Evolutionary conservation across 495 filamentous ascomycete genomes (phyloP), one percentile per base, ranked within the genome.

Genomic region (Ascobolus immersus): DNA sequence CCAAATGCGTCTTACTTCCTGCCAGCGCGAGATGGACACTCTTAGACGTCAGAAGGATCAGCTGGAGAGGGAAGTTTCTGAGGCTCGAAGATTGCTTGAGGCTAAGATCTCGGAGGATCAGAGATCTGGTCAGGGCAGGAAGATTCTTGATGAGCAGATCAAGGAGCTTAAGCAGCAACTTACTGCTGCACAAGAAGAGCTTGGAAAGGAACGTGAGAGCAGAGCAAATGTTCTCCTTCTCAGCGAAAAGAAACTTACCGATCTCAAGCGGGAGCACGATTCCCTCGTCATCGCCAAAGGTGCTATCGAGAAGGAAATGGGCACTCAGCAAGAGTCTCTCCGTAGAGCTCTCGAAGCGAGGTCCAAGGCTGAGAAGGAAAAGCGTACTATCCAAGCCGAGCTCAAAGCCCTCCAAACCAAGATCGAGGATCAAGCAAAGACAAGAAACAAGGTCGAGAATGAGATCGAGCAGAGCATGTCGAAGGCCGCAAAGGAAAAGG

Each of bases 281-380:
- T 63, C 64, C n/a, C 60, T 96, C 10, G 91, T 90, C 41, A 79
- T 91, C 23, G 73, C 82, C 4, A 96, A 96, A 53, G 92, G 93
- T 43, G 86, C 64, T 24, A 93, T 96, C 35, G 86, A 96, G 50
- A 93, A 92, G 52, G 89, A 94, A 52, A 79, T 96, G 54, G 94
- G 93, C 49, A 69, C 75, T n/a, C 86, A 94, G 44, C 82, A 93
- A 51, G 86, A 96, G 48, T 76, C 75, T 10, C 67, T 93, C 28
- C 75, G 86, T 14, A 75, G 86, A 13, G 74, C 82, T 6, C 76
- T 75, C 25, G 80, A 90, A 52, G 73, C 72, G 19, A 66, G 79
- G 8, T 55, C 71, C 7, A 59, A 64, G 13, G 77, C 74, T 3
- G 89, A 96, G 44, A 65, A 71, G 30, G 77, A 86, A 36, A 79